phyloP scores from a whole-genome alignment of 805 yeast genomes.

The Barnettozyma populi region DNA sequence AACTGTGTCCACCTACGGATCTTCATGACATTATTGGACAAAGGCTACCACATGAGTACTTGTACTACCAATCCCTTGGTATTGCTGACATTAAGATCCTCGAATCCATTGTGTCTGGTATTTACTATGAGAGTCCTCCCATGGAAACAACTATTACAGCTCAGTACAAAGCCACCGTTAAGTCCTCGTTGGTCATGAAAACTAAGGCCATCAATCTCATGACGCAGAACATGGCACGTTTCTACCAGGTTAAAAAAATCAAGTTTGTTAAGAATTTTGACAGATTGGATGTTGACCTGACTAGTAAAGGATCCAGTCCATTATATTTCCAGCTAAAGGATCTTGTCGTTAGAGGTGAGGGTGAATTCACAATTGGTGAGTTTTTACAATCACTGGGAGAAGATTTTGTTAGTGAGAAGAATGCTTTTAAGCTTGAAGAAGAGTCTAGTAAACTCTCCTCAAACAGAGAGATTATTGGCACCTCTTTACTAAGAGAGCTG shows the following conservation, averaged over 20 bases:
- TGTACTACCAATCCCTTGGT: constrained; percentile 78
- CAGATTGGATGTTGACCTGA: constrained; percentile 34
- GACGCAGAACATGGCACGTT: constrained; percentile 72
- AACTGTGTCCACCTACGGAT: constrained; percentile 52
- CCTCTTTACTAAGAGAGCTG: constrained; percentile 49
- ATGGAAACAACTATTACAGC: constrained; percentile 55
- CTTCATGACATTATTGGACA: constrained; percentile 78
- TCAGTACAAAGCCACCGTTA: constrained; percentile 53
- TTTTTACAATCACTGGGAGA: constrained; percentile 23
- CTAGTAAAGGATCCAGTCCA: constrained; percentile 51
- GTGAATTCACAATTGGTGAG: constrained; percentile 24
- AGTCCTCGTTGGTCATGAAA: constrained; percentile 40
- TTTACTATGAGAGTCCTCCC: constrained; percentile 57
- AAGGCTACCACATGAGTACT: constrained; percentile 79
- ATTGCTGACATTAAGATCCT: constrained; percentile 57
- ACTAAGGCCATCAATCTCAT: constrained; percentile 62
- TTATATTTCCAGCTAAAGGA: constrained; percentile 37
- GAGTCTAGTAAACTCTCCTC: constrained; percentile 33
- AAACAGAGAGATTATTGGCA: constrained; percentile 50
- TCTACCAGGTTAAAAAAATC: constrained; percentile 71
- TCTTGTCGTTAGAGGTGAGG: constrained; percentile 26
- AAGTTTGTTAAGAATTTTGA: constrained; percentile 53
- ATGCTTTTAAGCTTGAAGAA: constrained; percentile 14
- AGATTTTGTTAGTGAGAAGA: constrained; percentile 22
- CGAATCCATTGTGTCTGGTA: constrained; percentile 63